phyloP scores from a whole-genome alignment of 2,329 filamentous ascomycete genomes.

The Phyllosticta paracitricarpa region DNA sequence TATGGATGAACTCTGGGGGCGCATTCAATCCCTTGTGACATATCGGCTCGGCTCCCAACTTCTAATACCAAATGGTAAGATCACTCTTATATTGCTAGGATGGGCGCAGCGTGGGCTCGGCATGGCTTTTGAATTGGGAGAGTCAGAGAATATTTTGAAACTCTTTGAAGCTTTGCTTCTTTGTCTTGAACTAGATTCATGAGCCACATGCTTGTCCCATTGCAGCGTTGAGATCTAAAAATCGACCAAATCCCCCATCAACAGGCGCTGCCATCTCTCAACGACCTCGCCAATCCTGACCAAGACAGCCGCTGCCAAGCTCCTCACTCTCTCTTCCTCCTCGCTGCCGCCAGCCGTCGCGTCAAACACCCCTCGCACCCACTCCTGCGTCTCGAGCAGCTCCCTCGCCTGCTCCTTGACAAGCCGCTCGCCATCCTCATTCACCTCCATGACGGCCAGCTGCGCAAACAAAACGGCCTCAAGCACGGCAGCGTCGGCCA shows the following conservation, averaged over 20 bases:
- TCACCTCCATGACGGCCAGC: slow-evolving; percentile 72
- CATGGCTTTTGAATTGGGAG: no score
- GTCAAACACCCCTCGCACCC: slow-evolving; percentile 70
- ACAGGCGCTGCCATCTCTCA: slow-evolving; percentile 65
- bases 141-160: no score
- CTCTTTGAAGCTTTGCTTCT: no score
- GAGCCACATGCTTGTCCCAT: no score
- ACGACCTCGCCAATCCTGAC: slow-evolving; percentile 72
- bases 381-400: slow-evolving; percentile 77
- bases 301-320: slow-evolving; percentile 65
- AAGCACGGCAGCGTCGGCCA: slow-evolving; percentile 53
- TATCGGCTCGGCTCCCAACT: no score
- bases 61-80: no score
- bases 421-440: slow-evolving; percentile 60
- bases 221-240: neutral
- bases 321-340: slow-evolving; percentile 72
- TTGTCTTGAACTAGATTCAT: no score
- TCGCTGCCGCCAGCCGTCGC: slow-evolving; percentile 36
- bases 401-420: slow-evolving; percentile 66
- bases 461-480: slow-evolving; percentile 70
- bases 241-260: slow-evolving; percentile 59
- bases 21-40: no score
- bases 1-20: no score
- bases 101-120: no score
- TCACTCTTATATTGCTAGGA: no score